These are phyloP conservation scores for Viola pubescens DNA, from an alignment of 441 rosid species.

Conservation along the genomic window DNA sequence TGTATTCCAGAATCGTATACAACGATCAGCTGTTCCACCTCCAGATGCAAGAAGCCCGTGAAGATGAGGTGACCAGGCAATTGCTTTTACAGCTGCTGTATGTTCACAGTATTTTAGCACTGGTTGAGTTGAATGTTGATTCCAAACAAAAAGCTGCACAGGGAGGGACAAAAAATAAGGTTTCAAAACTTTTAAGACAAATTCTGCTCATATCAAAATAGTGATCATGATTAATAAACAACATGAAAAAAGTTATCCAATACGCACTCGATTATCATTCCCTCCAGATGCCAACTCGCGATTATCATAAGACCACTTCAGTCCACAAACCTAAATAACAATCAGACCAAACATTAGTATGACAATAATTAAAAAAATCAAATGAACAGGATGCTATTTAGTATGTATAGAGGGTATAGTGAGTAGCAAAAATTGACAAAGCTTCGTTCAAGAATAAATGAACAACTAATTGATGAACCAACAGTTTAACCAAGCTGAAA, in stretches of 20 bases:
- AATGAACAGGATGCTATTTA: not conserved
- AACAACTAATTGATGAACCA: constrained; percentile 4
- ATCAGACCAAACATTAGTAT: constrained; percentile 13
- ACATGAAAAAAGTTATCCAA: constrained; percentile 1
- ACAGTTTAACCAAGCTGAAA: constrained; percentile 12
- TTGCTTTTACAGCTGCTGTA: constrained; percentile 96
- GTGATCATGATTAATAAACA: not conserved
- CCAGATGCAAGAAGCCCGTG: constrained; percentile 98
- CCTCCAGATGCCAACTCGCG: constrained; percentile 96
- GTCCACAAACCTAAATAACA: constrained; percentile 65
- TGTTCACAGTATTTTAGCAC: constrained; percentile 79
- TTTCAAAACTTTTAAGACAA: not conserved
- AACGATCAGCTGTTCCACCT: constrained; percentile 94
- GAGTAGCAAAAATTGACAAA: too few species aligned
- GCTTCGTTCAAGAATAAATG: too few species aligned
- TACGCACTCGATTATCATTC: constrained; percentile 76
- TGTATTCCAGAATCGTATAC: constrained; percentile 95
- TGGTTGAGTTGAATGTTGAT: constrained; percentile 87
- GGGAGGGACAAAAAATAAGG: constrained; percentile 9
- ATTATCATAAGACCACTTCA: constrained; percentile 93
- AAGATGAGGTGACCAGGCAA: constrained; percentile 98
- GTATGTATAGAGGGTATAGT: not conserved
- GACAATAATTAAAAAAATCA: not conserved
- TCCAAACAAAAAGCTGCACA: constrained; percentile 92
- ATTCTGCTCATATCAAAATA: constrained; percentile 3